Conservation (phyloP, 371 early-diverging fungal species). For the Nosema muscidifuracis region DNA sequence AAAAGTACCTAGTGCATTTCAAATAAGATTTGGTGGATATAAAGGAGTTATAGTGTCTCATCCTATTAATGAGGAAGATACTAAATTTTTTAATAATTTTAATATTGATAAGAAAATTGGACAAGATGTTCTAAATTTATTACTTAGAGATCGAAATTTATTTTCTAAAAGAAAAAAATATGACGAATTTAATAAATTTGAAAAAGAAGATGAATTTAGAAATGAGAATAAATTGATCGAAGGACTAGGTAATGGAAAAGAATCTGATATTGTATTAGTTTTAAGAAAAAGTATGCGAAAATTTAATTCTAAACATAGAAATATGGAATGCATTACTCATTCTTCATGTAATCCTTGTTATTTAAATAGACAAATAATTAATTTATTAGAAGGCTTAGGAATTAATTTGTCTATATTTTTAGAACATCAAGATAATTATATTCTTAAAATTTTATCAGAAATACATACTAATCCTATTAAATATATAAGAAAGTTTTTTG, state of each 20-base stretch:
- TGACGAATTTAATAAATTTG: not conserved
- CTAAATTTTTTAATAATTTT: not conserved
- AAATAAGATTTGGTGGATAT: constrained; percentile 71
- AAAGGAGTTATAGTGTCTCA: constrained; percentile 68
- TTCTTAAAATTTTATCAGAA: constrained; percentile 1
- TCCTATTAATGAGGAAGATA: constrained; percentile 19
- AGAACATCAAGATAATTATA: constrained; percentile 26
- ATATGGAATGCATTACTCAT: constrained; percentile 49
- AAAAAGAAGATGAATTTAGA: not conserved
- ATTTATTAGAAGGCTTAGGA: constrained; percentile 46
- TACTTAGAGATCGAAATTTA: too few relatives aligned
- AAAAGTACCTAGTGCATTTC: constrained; percentile 68
- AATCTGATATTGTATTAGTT: constrained; percentile 6
- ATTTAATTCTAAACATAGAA: constrained; percentile 65
- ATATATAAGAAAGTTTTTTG: constrained; percentile 21
- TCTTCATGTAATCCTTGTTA: constrained; percentile 24
- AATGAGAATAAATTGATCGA: not conserved
- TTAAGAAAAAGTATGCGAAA: constrained; percentile 67
- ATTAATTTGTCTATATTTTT: constrained; percentile 29
- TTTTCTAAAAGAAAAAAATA: constrained; percentile 20
- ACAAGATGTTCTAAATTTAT: not conserved
- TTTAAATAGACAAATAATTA: constrained; percentile 56
- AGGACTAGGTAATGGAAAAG: not conserved
- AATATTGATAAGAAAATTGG: not conserved
- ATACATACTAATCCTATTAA: not conserved